These are phyloP conservation scores for Boletales sp. DNA, from an alignment of 768 basidiomycete species.

Conservation along the genomic window DNA sequence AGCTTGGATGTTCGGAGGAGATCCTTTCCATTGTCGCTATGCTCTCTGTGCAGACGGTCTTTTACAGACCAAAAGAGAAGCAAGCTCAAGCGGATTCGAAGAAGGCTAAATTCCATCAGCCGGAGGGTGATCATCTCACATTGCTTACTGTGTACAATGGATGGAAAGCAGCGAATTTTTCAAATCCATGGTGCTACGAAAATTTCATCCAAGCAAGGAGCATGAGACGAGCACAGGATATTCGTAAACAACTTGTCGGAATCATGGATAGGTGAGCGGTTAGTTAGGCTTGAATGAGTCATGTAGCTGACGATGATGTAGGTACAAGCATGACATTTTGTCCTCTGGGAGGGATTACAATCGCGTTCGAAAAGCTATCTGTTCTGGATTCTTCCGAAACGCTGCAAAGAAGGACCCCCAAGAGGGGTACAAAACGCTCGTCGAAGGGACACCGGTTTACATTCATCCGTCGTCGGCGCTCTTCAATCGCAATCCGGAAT, in stretches of 20 bases:
- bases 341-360: slow-evolving; percentile 93
- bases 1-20: slow-evolving; percentile 96
- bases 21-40: slow-evolving; percentile 96
- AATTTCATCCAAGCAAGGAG: slow-evolving; percentile 98
- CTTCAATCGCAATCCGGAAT: slow-evolving; percentile 96
- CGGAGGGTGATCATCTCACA: slow-evolving; percentile 95
- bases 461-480: slow-evolving; percentile 96
- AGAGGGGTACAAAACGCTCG: slow-evolving; percentile 97
- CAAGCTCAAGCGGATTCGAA: slow-evolving; percentile 99
- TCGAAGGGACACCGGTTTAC: slow-evolving; percentile 98
- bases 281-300: not conserved
- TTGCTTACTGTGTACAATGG: slow-evolving; percentile 95
- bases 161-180: slow-evolving; percentile 95
- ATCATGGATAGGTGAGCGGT: slow-evolving; percentile 91
- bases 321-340: slow-evolving; percentile 95
- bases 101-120: slow-evolving; percentile 99
- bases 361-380: slow-evolving; percentile 89
- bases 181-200: slow-evolving; percentile 99
- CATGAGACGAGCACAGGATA: slow-evolving; percentile 96
- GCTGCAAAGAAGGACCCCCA: slow-evolving; percentile 98
- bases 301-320: slow-evolving; percentile 27
- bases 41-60: slow-evolving; percentile 94
- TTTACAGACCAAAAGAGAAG: slow-evolving; percentile 99
- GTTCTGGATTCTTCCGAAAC: slow-evolving; percentile 96
- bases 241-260: slow-evolving; percentile 93